Evolutionary conservation across 1,284 basidiomycete species (phyloP).

Genomic region (Sporisorium sorghi): DNA sequence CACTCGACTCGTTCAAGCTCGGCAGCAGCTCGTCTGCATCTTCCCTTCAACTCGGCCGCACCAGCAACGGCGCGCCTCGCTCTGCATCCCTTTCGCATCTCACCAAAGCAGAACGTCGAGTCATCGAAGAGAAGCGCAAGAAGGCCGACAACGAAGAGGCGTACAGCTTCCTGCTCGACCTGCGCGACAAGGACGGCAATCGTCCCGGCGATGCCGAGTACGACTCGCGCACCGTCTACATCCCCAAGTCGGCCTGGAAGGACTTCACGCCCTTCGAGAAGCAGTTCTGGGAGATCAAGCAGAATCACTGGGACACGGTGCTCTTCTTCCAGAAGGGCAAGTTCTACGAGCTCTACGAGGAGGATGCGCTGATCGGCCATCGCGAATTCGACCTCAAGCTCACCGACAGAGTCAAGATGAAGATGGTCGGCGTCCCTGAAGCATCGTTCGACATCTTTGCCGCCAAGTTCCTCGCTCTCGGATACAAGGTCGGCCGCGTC

Average conservation of each 20-base stretch:
- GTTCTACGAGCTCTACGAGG: conserved; percentile 69
- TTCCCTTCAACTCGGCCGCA: conserved; percentile 1
- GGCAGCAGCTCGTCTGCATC: conserved; percentile 19
- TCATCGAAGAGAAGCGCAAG: conserved; percentile 70
- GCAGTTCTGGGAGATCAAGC: conserved; percentile 69
- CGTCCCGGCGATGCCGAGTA: conserved; percentile 86
- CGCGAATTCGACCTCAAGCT: conserved; percentile 72
- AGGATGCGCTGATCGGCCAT: conserved; percentile 69
- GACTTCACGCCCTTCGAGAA: conserved; percentile 95
- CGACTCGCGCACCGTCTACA: conserved; percentile 87
- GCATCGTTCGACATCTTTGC: conserved; percentile 79
- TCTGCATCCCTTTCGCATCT: conserved; percentile 74
- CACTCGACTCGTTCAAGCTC: conserved; percentile 33
- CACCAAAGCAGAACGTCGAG: conserved; percentile 85
- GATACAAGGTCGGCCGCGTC: conserved; percentile 94
- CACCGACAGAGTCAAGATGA: conserved; percentile 95
- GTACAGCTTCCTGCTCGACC: conserved; percentile 83
- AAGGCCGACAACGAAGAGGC: conserved; percentile 84
- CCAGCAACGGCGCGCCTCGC: conserved; percentile 20
- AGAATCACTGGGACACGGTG: conserved; percentile 73
- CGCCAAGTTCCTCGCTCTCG: conserved; percentile 73
- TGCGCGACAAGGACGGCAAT: conserved; percentile 85
- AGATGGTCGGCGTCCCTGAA: conserved; percentile 93
- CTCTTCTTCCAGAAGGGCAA: conserved; percentile 96
- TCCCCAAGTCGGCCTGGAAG: conserved; percentile 83